phyloP scores from a whole-genome alignment of 352 stramenopile genomes.

The Elongisporangium undulatum region DNA sequence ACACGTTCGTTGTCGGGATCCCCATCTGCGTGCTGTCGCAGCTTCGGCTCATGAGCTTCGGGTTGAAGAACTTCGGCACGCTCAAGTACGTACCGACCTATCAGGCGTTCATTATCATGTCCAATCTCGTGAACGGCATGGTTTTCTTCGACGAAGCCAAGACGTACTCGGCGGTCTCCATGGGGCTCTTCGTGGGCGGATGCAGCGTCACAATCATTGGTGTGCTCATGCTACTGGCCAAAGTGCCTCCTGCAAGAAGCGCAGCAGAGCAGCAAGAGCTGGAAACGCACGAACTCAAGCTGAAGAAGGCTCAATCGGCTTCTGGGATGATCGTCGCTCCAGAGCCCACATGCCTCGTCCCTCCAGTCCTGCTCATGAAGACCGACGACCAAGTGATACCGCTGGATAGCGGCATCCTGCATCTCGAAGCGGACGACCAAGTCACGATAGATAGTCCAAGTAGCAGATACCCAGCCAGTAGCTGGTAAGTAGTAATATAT shows the following conservation, averaged over 20 bases:
- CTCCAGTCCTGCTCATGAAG: background rate
- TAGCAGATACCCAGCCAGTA: background rate
- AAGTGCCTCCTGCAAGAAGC: conserved; percentile 8
- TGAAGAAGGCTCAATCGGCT: background rate
- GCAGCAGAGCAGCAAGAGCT: background rate
- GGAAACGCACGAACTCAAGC: background rate
- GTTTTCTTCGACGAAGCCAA: conserved; percentile 32
- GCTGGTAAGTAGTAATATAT: background rate
- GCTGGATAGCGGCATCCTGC: background rate
- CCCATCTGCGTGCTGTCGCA: conserved; percentile 23
- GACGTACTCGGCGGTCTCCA: conserved; percentile 16
- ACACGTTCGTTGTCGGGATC: conserved; percentile 20
- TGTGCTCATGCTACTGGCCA: conserved; percentile 30
- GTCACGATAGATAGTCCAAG: background rate
- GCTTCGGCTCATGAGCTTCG: conserved; percentile 29
- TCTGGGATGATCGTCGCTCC: background rate
- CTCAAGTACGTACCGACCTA: conserved; percentile 44
- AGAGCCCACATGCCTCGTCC: background rate
- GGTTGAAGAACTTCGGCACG: conserved; percentile 28
- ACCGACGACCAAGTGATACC: background rate
- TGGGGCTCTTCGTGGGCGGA: conserved; percentile 17
- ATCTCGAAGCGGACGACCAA: background rate
- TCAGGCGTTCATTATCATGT: conserved; percentile 43
- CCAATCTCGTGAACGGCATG: conserved; percentile 35
- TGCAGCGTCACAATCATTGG: conserved; percentile 22